Evolutionary conservation across 768 basidiomycete genomes (phyloP).

Genomic region (Lentinula sp.): DNA sequence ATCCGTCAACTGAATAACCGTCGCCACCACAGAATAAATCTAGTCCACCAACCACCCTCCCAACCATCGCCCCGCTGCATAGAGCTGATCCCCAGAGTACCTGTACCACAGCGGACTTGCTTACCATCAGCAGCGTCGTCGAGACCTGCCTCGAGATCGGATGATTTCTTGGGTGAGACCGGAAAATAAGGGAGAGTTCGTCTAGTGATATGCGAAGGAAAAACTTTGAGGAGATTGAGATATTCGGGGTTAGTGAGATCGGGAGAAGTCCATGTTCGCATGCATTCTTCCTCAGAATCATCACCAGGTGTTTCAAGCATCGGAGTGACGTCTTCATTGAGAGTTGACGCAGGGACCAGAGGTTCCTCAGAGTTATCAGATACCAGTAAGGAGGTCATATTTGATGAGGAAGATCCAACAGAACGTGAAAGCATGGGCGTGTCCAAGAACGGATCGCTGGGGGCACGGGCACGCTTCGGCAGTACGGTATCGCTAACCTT

Average conservation of each 20-base stretch:
- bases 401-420: constrained; percentile 46
- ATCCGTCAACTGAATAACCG: constrained; percentile 55
- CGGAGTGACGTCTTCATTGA: constrained; percentile 21
- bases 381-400: constrained; percentile 21
- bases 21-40: constrained; percentile 76
- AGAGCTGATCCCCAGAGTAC: constrained; percentile 71
- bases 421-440: constrained; percentile 56
- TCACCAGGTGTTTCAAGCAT: constrained; percentile 18
- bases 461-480: constrained; percentile 63
- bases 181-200: constrained; percentile 72
- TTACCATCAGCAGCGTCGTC: constrained; percentile 47
- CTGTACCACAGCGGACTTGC: constrained; percentile 73
- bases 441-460: constrained; percentile 78
- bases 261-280: constrained; percentile 79
- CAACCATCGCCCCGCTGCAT: constrained; percentile 57
- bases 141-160: constrained; percentile 69
- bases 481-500: constrained; percentile 38
- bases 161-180: constrained; percentile 15
- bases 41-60: constrained; percentile 75
- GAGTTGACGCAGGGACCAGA: constrained; percentile 28
- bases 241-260: constrained; percentile 75
- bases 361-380: constrained; percentile 34
- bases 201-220: constrained; percentile 72
- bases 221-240: constrained; percentile 59
- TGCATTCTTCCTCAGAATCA: constrained; percentile 39